A percentile compares a stretch with the other conserved stretches of the same genome.
Evolutionary conservation across 176 grass and related monocot genomes (phyloP).

Genomic region (Hyparrhenia diplandra): DNA sequence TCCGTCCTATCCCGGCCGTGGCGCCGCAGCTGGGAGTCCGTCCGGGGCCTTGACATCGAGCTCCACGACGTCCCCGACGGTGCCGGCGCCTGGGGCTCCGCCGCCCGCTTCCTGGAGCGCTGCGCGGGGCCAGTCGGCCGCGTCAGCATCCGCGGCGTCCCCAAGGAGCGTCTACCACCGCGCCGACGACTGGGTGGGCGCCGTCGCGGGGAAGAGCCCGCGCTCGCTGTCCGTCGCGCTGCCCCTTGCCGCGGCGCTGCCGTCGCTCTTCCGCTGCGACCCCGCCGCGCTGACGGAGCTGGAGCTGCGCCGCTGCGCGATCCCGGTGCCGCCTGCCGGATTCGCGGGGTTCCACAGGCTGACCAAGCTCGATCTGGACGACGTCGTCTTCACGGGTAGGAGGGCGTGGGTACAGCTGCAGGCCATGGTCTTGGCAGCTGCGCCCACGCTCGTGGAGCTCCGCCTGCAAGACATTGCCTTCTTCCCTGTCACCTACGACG

Average conservation of each 20-base stretch:
- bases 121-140: neutral
- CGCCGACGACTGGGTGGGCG: neutral
- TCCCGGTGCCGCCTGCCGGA: neutral
- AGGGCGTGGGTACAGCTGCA: neutral
- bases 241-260: neutral
- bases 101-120: accelerated
- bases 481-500: neutral
- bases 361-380: neutral
- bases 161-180: neutral
- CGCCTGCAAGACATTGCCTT: neutral
- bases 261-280: neutral
- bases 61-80: neutral
- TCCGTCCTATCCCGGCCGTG: neutral
- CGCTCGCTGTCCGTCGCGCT: neutral
- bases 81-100: neutral
- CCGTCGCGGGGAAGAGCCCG: neutral
- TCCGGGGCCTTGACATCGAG: neutral
- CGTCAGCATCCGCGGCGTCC: neutral
- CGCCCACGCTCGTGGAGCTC: neutral
- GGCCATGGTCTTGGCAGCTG: neutral
- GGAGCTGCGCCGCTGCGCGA: neutral
- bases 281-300: neutral
- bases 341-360: neutral
- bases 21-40: neutral
- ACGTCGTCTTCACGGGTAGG: neutral